Base-by-base conservation (phyloP, 2,329 filamentous ascomycete genomes). In the Fusarium dimerum region DNA sequence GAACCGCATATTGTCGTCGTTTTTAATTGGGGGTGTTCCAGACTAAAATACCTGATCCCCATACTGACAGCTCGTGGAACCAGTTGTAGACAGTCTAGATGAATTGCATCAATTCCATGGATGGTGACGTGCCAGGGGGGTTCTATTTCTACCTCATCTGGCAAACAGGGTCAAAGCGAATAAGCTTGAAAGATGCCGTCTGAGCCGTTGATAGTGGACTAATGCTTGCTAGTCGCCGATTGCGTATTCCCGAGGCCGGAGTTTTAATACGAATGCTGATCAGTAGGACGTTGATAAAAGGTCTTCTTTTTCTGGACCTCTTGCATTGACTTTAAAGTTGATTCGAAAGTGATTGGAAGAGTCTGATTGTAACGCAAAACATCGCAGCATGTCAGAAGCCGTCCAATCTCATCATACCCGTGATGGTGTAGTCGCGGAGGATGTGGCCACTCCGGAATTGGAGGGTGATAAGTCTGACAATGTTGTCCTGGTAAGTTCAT, bases 381-480 rank as follows among this genome's bases (percentile, higher is more conserved):
- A 26, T 26, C 20, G 4, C 20, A 26, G 20, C 20, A 39, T 39
- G 36, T 39, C 36, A 7, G 36, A 39, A 39, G n/a, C 36, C n/a
- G 36, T 13, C 36, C 12, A 16, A 9, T 9, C 12, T 16, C 36
- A 26, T 16, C 36, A 26, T 26, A 13, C 36, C 36, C 47, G 16
- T 26, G 46, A 42, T 5, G 20, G 29, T 11, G 10, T 34, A 16
- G 15, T 20, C 17, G 29, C 30, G 6, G 47, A 38, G 30, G 47
- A 29, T 12, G 30, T 41, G 40, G 39, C 13, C 26, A 36, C n/a
- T 36, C 18, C 34, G 42, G 52, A 55, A 17, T 12, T 40, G 6
- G 53, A 53, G 3, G 43, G 34, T 9, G 50, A 56, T 15, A 39
- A 39, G 15, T 48, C 40, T n/a, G 54, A 56, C 34, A 45, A 47